Evolutionary conservation across 768 basidiomycete species (phyloP), one percentile per base, ranked within the genome.

Genomic region (Suillus paluster): DNA sequence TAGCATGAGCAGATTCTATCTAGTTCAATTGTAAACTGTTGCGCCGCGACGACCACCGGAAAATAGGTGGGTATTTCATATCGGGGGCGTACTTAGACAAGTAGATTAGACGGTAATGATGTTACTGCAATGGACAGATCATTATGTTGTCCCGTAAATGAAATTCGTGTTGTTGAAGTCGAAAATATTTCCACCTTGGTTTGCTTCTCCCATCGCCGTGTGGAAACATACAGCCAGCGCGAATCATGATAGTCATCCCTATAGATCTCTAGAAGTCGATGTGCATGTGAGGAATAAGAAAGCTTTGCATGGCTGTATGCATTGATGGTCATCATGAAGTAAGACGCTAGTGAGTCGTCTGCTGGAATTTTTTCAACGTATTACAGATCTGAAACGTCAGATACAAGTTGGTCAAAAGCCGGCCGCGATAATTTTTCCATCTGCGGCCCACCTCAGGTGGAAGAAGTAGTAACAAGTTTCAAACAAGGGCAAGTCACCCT

Each of bases 1-100:
- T 25, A 33, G 38, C n/a, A 64, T 50, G 14, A 42, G 48, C 36
- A 56, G 61, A n/a, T 44, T 42, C 46, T 34, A 58, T 44, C n/a
- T 39, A 78, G 77, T 19, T 17, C 36, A 17, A 54, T n/a, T 6
- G 30, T n/a, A n/a, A n/a, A n/a, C n/a, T 14, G 36, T 38, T 54
- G 36, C 23, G 17, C 23, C 34, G n/a, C n/a, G 5, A 10, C 34
- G 34, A 25, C 53, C 15, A 36, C 34, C 3, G 7, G 21, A 54
- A 23, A 54, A 23, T 54, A 54, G 15, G 36, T 17, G 17, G 53
- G 17, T 54, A 17, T 11, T 7, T 38, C 15, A 23, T 36, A 11
- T 54, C 15, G 21, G 19, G 11, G 30, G 27, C 19, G 27, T 11
- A 30, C 30, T 50, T 33, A 33, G 19, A 50, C 30, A 33, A 50